Evolutionary conservation across 148 eudicot species (phyloP).

Genomic region (Rhododendron henanense): DNA sequence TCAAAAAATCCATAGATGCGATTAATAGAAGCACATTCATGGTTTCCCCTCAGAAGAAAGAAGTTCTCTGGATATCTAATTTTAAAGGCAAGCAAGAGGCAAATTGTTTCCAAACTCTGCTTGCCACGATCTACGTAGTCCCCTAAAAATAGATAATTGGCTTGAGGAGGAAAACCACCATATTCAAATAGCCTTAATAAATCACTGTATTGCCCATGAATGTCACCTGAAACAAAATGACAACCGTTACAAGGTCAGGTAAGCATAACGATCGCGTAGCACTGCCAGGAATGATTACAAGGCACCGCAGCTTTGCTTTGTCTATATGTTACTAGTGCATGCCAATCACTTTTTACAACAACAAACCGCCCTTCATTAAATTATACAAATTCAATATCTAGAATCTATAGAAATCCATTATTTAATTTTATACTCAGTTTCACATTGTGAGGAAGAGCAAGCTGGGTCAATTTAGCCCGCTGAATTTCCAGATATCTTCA

Average conservation of each 20-base stretch:
- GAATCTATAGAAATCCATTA: no score
- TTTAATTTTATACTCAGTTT: background rate
- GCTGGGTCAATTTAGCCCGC: background rate
- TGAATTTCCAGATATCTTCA: background rate
- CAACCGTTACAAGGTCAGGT: background rate
- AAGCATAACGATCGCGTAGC: background rate
- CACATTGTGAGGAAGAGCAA: background rate
- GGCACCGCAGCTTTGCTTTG: background rate
- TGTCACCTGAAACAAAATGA: slow-evolving; percentile 2
- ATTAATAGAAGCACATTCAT: slow-evolving; percentile 10
- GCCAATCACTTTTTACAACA: background rate
- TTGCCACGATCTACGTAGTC: slow-evolving; percentile 10
- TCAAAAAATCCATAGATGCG: slow-evolving; percentile 9
- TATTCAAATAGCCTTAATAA: slow-evolving; percentile 7
- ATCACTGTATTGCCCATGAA: slow-evolving; percentile 9
- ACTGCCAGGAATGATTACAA: background rate
- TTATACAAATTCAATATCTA: background rate
- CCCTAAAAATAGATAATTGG: slow-evolving; percentile 9
- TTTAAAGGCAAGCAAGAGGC: slow-evolving; percentile 6
- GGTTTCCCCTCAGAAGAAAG: slow-evolving; percentile 10
- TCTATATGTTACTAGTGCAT: background rate
- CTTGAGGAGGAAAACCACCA: slow-evolving; percentile 9
- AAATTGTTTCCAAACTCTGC: slow-evolving; percentile 10
- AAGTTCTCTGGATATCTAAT: slow-evolving; percentile 7
- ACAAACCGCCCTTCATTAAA: background rate